Conservation (phyloP, 805 yeast genomes). For the Priceomyces fermenticarens region DNA sequence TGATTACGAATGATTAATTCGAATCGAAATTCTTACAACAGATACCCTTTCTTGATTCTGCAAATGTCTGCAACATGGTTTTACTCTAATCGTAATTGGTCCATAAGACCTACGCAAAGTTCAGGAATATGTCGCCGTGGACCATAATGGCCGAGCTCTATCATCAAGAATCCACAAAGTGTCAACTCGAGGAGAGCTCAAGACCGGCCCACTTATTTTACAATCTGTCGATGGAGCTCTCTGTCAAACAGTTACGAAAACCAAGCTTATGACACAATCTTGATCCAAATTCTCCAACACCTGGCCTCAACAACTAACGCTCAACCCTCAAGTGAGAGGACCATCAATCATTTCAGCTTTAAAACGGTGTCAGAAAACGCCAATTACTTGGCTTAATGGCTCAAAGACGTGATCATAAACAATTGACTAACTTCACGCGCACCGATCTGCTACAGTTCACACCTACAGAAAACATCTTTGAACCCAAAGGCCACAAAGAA, state of each 20-base stretch:
- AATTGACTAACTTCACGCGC: conserved; percentile 62
- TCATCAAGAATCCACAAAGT: conserved; percentile 13
- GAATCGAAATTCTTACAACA: background rate
- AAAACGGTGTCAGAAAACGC: conserved; percentile 17
- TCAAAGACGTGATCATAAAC: conserved; percentile 6
- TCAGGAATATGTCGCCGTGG: conserved; percentile 98
- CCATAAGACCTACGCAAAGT: conserved; percentile 91
- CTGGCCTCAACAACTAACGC: conserved; percentile 37
- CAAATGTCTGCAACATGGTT: conserved; percentile 98
- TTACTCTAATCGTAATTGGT: conserved; percentile 97
- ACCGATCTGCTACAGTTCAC: conserved; percentile 58
- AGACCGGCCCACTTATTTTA: conserved; percentile 64
- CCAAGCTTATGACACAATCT: conserved; percentile 11
- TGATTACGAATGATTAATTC: too few species aligned
- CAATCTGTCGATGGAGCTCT: conserved; percentile 98
- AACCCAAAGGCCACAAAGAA: too few species aligned
- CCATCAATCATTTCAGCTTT: conserved; percentile 26
- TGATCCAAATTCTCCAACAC: conserved; percentile 12
- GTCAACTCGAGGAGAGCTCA: conserved; percentile 48
- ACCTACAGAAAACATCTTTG: conserved; percentile 16
- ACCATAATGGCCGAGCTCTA: conserved; percentile 64
- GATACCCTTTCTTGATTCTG: too few species aligned
- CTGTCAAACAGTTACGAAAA: conserved; percentile 56
- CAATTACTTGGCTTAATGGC: conserved; percentile 16
- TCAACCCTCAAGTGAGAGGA: conserved; percentile 51